Base-by-base conservation (phyloP, 1,284 basidiomycete species). In the Rhodotorula sp. region DNA sequence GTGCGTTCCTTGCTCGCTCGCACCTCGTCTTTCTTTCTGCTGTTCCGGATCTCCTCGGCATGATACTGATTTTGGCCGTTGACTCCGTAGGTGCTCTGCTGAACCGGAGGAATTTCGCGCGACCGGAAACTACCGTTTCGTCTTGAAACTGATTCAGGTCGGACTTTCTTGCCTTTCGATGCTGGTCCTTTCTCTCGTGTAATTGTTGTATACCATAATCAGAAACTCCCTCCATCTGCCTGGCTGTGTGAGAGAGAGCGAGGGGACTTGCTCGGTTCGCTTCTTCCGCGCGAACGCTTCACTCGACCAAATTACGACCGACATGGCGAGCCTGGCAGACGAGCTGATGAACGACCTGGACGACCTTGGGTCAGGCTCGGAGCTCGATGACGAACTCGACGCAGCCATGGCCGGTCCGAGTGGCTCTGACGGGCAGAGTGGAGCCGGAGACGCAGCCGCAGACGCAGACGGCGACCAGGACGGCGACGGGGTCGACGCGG, bases 261-360 rank as follows among this genome's bases (percentile, higher is more conserved):
- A 48, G 29, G 6, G n/a, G n/a, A n/a, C n/a, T 33, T 15, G n/a
- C 22, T 60, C 42, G 49, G 29, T 49, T 49, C 20, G 18, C 22
- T 22, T 15, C 7, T 29, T 17, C 46, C 46, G 37, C 37, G 37
- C 37, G 12, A 42, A 24, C 60, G 15, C 22, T 14, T 37, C 46
- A 8, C 46, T n/a, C 14, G 30, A 49, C 46, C 22, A 33, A 22
- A 45, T n/a, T n/a, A 33, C 60, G 37, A 51, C 29, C 26, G 64
- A 44, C 33, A 81, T 82, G 80, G 71, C 80, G 6, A 77, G 77
- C 64, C 86, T 93, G 48, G 91, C 91, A 48, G 89, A 95, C 80
- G 93, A 95, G 80, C 87, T 95, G 48, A 84, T 95, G 37, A 90
- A 90, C 55, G 93, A 95, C 80, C 87, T 95, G 51, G 87, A 85